These are phyloP conservation scores for Hirschfeldia incana DNA, from an alignment of 345 rosid genomes.

Conservation along the genomic window DNA sequence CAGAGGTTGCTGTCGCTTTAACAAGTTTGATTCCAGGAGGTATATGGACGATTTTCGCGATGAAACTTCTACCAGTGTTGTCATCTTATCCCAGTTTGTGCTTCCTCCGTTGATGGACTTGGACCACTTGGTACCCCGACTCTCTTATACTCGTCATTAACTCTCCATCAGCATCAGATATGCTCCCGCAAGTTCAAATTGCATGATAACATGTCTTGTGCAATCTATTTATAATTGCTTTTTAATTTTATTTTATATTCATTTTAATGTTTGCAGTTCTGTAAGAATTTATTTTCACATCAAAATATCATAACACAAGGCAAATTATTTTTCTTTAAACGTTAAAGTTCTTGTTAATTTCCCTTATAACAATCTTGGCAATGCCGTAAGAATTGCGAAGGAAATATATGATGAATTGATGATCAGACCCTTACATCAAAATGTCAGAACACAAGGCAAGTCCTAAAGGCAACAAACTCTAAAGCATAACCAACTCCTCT, in stretches of 20 bases:
- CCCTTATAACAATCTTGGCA: neutral
- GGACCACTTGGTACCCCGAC: neutral
- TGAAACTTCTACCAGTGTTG: neutral
- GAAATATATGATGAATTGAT: neutral
- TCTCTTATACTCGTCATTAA: neutral
- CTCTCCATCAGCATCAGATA: neutral
- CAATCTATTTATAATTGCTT: neutral
- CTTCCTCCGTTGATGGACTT: neutral
- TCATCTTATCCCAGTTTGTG: slow-evolving; percentile 12
- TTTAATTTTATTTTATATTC: neutral
- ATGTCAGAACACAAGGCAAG: no score
- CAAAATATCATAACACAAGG: neutral
- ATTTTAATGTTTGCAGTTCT: neutral
- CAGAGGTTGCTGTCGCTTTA: neutral
- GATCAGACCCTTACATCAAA: neutral
- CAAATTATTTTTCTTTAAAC: neutral
- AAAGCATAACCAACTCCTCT: no score
- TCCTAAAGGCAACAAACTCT: no score
- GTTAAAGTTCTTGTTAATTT: neutral
- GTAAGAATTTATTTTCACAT: neutral
- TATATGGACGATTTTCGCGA: neutral
- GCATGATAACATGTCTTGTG: neutral
- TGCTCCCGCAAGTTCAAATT: neutral
- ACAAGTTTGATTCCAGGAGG: neutral
- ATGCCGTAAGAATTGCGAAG: neutral